phyloP scores from a whole-genome alignment of 768 basidiomycete genomes.

The Pisolithus tinctorius region DNA sequence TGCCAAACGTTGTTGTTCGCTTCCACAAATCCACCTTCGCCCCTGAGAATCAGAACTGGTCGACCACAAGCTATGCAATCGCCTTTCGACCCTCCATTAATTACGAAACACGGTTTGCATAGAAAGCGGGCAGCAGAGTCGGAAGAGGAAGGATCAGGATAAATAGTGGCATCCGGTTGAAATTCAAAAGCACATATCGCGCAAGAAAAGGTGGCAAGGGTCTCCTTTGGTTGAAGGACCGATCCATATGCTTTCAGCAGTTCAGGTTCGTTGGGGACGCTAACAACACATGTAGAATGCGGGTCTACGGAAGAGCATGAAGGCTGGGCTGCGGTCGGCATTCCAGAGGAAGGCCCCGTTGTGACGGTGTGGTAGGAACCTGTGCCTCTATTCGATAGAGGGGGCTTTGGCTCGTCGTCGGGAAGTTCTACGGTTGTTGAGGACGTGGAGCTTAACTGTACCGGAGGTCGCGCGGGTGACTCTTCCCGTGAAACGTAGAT shows the following conservation, averaged over 20 bases:
- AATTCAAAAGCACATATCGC: constrained; percentile 57
- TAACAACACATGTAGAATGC: constrained; percentile 35
- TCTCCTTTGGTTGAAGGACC: constrained; percentile 70
- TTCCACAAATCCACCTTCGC: constrained; percentile 75
- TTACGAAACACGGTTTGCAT: constrained; percentile 66
- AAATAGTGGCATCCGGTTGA: constrained; percentile 80
- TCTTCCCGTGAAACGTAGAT: constrained; percentile 61
- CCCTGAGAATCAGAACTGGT: constrained; percentile 67
- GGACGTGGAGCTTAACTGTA: constrained; percentile 14
- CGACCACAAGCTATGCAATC: constrained; percentile 60
- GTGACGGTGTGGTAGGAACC: too few relatives aligned
- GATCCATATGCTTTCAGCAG: constrained; percentile 82
- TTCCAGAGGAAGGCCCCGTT: too few relatives aligned
- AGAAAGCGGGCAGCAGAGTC: constrained; percentile 46
- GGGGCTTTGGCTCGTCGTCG: background rate
- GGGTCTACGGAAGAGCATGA: too few relatives aligned
- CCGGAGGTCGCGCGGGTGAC: constrained; percentile 34
- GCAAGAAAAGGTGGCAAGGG: constrained; percentile 64
- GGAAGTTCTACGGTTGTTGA: constrained; percentile 5
- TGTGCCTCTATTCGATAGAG: too few relatives aligned
- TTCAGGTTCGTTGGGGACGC: constrained; percentile 53
- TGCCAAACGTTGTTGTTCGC: constrained; percentile 72
- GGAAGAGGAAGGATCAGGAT: constrained; percentile 53
- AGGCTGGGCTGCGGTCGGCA: too few relatives aligned
- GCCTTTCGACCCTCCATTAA: constrained; percentile 73